Percentiles rank a stretch among this genome's conserved stretches.
These are phyloP conservation scores for Mucor velutinosus DNA, from an alignment of 371 early-diverging fungal genomes.

Conservation along the genomic window DNA sequence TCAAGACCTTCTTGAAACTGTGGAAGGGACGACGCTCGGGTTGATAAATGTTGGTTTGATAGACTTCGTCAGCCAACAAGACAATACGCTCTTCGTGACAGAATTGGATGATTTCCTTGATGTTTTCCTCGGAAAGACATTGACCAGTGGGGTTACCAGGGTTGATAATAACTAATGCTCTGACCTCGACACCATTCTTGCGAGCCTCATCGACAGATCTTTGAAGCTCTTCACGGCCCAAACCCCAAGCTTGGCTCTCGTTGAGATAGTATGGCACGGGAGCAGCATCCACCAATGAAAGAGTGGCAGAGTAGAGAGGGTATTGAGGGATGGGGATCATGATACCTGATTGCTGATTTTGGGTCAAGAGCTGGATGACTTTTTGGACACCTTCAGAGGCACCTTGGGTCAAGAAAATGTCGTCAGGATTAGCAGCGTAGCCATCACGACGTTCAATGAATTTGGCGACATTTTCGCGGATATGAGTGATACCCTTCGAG, in stretches of 20 bases:
- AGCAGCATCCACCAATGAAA: conserved; percentile 78
- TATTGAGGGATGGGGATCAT: conserved; percentile 99
- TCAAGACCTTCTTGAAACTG: conserved; percentile 92
- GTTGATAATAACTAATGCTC: conserved; percentile 95
- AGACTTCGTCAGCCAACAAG: conserved; percentile 96
- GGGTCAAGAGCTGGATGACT: conserved; percentile 80
- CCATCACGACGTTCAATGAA: conserved; percentile 90
- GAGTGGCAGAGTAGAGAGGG: conserved; percentile 97
- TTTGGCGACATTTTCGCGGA: conserved; percentile 87
- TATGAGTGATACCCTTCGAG: conserved; percentile 85
- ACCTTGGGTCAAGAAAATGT: conserved; percentile 92
- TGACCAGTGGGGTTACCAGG: conserved; percentile 99
- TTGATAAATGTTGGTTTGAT: conserved; percentile 93
- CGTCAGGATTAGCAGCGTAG: conserved; percentile 76
- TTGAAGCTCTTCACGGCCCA: conserved; percentile 68
- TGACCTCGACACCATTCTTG: conserved; percentile 79
- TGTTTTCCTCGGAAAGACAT: conserved; percentile 78
- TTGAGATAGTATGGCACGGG: conserved; percentile 92
- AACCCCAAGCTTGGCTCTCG: conserved; percentile 84
- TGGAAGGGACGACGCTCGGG: conserved; percentile 84
- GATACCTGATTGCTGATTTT: conserved; percentile 81
- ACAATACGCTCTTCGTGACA: conserved; percentile 82
- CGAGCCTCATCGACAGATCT: conserved; percentile 69
- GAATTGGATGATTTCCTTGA: conserved; percentile 87
- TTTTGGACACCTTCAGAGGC: conserved; percentile 90